phyloP scores from a whole-genome alignment of 805 yeast species.

The Wickerhamiella allomyrinae region DNA sequence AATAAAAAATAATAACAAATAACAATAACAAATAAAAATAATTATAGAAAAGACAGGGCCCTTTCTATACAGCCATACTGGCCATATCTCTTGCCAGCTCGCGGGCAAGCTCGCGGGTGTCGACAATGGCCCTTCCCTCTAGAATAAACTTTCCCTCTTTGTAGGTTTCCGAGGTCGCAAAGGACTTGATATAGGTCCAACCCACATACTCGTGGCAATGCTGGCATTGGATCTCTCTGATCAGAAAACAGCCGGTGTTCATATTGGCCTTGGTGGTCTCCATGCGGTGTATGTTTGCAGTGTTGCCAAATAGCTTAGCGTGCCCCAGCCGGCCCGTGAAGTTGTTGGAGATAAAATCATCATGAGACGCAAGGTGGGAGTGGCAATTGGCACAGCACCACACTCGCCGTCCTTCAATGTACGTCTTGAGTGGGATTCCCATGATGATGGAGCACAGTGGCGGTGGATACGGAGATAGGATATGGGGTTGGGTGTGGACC shows the following conservation, averaged over 20 bases:
- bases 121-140: slow-evolving; percentile 24
- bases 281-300: slow-evolving; percentile 31
- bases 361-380: slow-evolving; percentile 29
- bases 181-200: slow-evolving; percentile 47
- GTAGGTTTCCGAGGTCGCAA: slow-evolving; percentile 33
- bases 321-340: slow-evolving; percentile 45
- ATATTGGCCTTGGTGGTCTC: slow-evolving; percentile 31
- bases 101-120: not conserved
- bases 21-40: not conserved
- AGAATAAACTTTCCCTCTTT: slow-evolving; percentile 50
- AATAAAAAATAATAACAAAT: not conserved
- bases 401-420: slow-evolving; percentile 24
- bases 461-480: not conserved
- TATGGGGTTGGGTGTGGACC: not conserved
- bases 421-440: slow-evolving; percentile 36
- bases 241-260: slow-evolving; percentile 47
- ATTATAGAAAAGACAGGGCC: not conserved
- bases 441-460: slow-evolving; percentile 16
- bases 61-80: too few relatives aligned
- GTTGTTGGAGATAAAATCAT: slow-evolving; percentile 28
- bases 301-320: slow-evolving; percentile 39
- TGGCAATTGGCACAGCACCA: slow-evolving; percentile 30
- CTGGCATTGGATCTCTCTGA: slow-evolving; percentile 42
- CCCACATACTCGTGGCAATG: slow-evolving; percentile 43
- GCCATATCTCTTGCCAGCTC: not conserved